Percentiles rank a stretch among this genome's conserved stretches.
phyloP scores from a whole-genome alignment of 1,139 yeast genomes.

The Hansenula anomala region DNA sequence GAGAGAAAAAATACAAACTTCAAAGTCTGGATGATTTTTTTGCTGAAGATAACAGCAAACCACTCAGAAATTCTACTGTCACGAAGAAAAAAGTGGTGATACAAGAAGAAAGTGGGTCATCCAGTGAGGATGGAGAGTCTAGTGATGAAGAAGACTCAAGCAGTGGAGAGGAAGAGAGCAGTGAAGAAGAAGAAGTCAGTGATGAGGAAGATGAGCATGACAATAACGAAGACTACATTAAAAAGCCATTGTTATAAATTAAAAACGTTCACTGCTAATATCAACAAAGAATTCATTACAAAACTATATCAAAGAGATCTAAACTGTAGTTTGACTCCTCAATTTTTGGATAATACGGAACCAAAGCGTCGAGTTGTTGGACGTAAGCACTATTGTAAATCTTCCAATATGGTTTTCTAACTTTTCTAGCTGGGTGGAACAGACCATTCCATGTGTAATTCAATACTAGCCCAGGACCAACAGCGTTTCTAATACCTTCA shows the following conservation, averaged over 20 bases:
- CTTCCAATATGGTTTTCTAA: slow-evolving; percentile 82
- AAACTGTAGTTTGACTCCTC: slow-evolving; percentile 31
- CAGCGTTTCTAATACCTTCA: slow-evolving; percentile 64
- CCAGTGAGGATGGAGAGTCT: slow-evolving; percentile 21
- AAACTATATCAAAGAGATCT: slow-evolving; percentile 34
- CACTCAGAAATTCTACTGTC: too few species aligned
- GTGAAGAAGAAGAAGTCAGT: slow-evolving; percentile 19
- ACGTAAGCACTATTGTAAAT: slow-evolving; percentile 74
- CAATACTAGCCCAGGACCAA: slow-evolving; percentile 73
- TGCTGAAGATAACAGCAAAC: slow-evolving; percentile 43
- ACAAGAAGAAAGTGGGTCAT: slow-evolving; percentile 26
- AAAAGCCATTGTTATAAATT: too few species aligned
- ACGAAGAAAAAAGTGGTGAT: slow-evolving; percentile 19
- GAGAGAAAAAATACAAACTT: slow-evolving; percentile 41
- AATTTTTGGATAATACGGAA: slow-evolving; percentile 74
- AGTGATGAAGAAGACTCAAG: slow-evolving; percentile 26
- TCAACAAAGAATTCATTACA: too few species aligned
- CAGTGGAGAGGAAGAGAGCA: slow-evolving; percentile 24
- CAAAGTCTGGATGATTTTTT: slow-evolving; percentile 87
- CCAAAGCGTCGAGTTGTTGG: slow-evolving; percentile 69
- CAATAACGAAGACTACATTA: too few species aligned
- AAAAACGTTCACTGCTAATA: too few species aligned
- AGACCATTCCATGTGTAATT: slow-evolving; percentile 85
- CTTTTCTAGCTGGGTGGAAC: slow-evolving; percentile 91
- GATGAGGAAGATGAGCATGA: slow-evolving; percentile 4